Evolutionary conservation across 805 yeast species (phyloP), one percentile per base, ranked within the genome.

Genomic region (Wickerhamiella cacticola): DNA sequence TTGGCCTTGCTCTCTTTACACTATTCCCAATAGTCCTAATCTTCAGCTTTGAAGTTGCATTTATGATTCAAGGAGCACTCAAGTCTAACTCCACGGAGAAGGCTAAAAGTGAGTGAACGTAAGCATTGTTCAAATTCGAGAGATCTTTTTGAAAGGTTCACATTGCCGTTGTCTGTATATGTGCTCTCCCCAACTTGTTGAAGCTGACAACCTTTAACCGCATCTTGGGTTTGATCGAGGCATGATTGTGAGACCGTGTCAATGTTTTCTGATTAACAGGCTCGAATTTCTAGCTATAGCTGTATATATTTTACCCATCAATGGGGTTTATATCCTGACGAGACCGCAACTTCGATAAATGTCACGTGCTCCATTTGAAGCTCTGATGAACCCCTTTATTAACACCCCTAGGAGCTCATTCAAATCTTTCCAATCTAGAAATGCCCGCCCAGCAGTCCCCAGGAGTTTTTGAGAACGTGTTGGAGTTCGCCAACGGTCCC

Each of bases 1-100:
- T 56, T 35, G 44, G 50, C 19, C 51, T 53, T 55, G 70, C 74
- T 15, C 69, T 67, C 53, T 56, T 66, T 25, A 73, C 72, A 56
- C 68, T 70, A 55, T 66, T 73, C 23, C 63, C 61, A 4, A 48
- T 57, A 13, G 18, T 57, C 21, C 35, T 52, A 16, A 29, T 52
- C 34, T 33, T 57, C 21, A 50, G 54, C 23, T 42, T 56, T 9
- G 61, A 57, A 38, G 24, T 51, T 9, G 54, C 50, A 4, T 51
- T 53, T n/a, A 25, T 52, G 34, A 24, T 49, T 28, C 35, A 28
- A 31, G 44, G 50, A 15, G 34, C 46, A 10, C 34, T 29, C 25
- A 21, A 34, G 16, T 21, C 15, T 2, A n/a, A 15, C 9, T 5
- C n/a, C 10, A 31, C 16, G 15, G 10, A 23, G 19, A 21, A 31